Evolutionary conservation across 352 stramenopile species (phyloP), one percentile per base, ranked within the genome.

Genomic region (Phytophthora idaei): DNA sequence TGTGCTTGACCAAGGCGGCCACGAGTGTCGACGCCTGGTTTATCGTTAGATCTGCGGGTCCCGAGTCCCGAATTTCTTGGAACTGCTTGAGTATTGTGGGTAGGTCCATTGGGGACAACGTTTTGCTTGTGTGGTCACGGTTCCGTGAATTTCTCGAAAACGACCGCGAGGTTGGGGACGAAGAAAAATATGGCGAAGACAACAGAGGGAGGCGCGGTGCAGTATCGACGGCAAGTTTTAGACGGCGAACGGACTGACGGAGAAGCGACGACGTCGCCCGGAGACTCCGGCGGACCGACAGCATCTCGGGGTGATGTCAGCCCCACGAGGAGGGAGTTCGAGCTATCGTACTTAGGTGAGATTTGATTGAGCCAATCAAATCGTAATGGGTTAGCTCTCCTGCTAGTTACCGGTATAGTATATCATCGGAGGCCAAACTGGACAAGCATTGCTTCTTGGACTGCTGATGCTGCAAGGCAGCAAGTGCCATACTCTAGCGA

Each of bases 311-410:
- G 17, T 28, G 42, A 29, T 47, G 41, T 25, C n/a, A 47, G 41
- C 41, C 41, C 41, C n/a, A 47, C 36, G 54, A 10, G 69, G 32
- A 81, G 36, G 66, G 76, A 29, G 78, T 92, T 21, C 86, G 83
- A 27, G 7, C 15, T 21, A 21, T 47, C 41, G 41, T 47, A 47
- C 41, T 47, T 25, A 27, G 37, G 12, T 44, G 37, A 7, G 32
- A 37, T 44, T 44, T 44, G 37, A 44, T 17, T 7, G 8, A 37
- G 37, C 37, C 37, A 44, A 44, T 44, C 37, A 44, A 41, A 21
- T 21, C 17, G 17, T 21, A 21, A 21, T 21, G 17, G 17, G 17
- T 21, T 21, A 21, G 17, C 17, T 21, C 17, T 21, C 17, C 17
- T 21, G 17, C 17, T 21, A 21, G 17, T 21, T 21, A 21, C 17